Evolutionary conservation across 371 early-diverging fungal genomes (phyloP).

Genomic region (Rhizopus microsporus): DNA sequence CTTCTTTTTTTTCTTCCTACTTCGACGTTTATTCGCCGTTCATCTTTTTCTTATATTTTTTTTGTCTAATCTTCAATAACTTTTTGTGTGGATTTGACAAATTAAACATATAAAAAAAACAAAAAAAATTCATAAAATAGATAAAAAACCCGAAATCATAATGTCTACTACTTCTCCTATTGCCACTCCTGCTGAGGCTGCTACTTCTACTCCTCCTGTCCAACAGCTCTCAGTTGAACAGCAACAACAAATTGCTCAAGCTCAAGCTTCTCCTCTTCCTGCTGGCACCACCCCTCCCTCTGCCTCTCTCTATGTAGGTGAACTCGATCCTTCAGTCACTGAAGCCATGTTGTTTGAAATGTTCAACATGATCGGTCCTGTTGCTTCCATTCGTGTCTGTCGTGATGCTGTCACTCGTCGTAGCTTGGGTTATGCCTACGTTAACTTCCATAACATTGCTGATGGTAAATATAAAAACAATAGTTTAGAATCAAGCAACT

Average conservation of each 20-base stretch:
- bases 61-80: slow-evolving; percentile 27
- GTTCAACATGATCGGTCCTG: slow-evolving; percentile 95
- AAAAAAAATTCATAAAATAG: slow-evolving; percentile 50
- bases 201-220: slow-evolving; percentile 19
- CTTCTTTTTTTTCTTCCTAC: slow-evolving; percentile 24
- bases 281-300: slow-evolving; percentile 52
- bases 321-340: slow-evolving; percentile 92
- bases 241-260: slow-evolving; percentile 64
- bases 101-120: slow-evolving; percentile 33
- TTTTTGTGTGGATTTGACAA: slow-evolving; percentile 26
- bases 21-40: slow-evolving; percentile 37
- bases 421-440: slow-evolving; percentile 97
- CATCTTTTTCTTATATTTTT: slow-evolving; percentile 17
- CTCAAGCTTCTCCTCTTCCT: slow-evolving; percentile 50
- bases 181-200: slow-evolving; percentile 52
- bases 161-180: slow-evolving; percentile 56
- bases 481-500: neutral
- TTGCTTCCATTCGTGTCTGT: slow-evolving; percentile 97
- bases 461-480: slow-evolving; percentile 61
- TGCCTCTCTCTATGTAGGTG: slow-evolving; percentile 89
- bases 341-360: slow-evolving; percentile 97
- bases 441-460: slow-evolving; percentile 87
- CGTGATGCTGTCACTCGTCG: slow-evolving; percentile 97
- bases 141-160: slow-evolving; percentile 42
- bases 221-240: slow-evolving; percentile 56